Conservation (phyloP, 169 alveolate genomes). For the Plasmodium gonderi region DNA sequence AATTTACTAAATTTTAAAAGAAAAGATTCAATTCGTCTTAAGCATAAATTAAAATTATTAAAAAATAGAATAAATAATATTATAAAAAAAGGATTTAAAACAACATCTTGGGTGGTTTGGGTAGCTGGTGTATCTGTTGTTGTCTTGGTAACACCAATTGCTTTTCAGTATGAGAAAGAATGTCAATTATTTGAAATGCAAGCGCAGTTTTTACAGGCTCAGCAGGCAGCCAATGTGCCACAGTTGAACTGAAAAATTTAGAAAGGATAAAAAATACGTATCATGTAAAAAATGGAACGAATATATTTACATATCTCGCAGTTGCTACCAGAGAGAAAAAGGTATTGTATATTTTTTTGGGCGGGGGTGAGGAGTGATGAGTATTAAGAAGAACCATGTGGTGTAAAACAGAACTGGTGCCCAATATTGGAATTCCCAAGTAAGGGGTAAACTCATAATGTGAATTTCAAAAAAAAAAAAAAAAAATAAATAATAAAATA, state of each 20-base stretch:
- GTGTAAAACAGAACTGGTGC: too few relatives aligned
- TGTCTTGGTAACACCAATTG: constrained; percentile 84
- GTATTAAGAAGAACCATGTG: too few relatives aligned
- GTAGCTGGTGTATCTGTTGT: constrained; percentile 85
- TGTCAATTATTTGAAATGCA: constrained; percentile 86
- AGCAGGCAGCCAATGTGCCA: constrained; percentile 85
- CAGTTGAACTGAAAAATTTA: constrained; percentile 73
- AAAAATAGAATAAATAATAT: constrained; percentile 32
- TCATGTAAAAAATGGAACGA: too few relatives aligned
- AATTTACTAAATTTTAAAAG: constrained; percentile 1
- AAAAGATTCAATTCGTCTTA: constrained; percentile 10
- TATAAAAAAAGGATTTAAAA: constrained; percentile 68
- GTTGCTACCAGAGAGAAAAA: too few relatives aligned
- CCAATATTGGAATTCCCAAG: too few relatives aligned
- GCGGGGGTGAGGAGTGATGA: too few relatives aligned
- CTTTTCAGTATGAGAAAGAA: constrained; percentile 86
- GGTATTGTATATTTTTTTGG: too few relatives aligned
- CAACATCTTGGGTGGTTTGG: constrained; percentile 85
- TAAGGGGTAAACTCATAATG: too few relatives aligned
- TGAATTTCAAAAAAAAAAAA: not conserved
- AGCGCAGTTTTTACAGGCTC: constrained; percentile 85
- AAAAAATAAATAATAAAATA: too few relatives aligned
- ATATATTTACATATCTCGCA: too few relatives aligned
- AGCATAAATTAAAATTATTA: constrained; percentile 15
- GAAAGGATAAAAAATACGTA: too few relatives aligned